Conservation (phyloP, 2,329 filamentous ascomycete genomes). For the Sphaceloma murrayae region DNA sequence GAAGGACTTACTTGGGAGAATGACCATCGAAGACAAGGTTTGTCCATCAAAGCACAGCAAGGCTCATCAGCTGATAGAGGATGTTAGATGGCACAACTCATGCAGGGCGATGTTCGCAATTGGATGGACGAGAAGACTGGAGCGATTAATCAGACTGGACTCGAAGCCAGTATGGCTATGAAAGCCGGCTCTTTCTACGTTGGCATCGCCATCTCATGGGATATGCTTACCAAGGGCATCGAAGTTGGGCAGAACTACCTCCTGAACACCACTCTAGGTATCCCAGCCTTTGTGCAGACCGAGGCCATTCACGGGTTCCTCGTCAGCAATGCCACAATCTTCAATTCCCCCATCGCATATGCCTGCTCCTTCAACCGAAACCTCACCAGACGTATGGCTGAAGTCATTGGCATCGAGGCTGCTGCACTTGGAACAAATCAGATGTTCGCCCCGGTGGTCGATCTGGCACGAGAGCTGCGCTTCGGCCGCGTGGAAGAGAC, state of each 20-base stretch:
- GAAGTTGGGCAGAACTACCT: conserved; percentile 60
- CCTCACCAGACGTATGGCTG: conserved; percentile 57
- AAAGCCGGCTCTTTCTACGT: conserved; percentile 65
- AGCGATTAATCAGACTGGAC: conserved; percentile 56
- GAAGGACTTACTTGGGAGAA: conserved; percentile 57
- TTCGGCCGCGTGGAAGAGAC: conserved; percentile 68
- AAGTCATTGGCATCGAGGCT: conserved; percentile 56
- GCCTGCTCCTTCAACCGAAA: conserved; percentile 61
- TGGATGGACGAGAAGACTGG: conserved; percentile 62
- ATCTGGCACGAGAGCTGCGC: conserved; percentile 60
- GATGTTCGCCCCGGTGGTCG: conserved; percentile 60
- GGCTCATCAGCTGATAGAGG: conserved; percentile 63
- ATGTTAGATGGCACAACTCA: conserved; percentile 58
- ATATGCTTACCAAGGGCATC: conserved; percentile 53
- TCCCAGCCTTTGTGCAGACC: conserved; percentile 63
- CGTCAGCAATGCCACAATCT: conserved; percentile 64
- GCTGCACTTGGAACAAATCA: conserved; percentile 61
- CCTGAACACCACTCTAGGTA: conserved; percentile 57
- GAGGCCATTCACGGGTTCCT: conserved; percentile 68
- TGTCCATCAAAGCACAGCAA: conserved; percentile 55
- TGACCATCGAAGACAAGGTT: conserved; percentile 67
- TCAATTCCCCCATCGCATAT: conserved; percentile 66
- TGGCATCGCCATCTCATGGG: conserved; percentile 55
- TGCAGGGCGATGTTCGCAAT: conserved; percentile 57
- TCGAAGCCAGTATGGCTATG: conserved; percentile 56